phyloP scores from a whole-genome alignment of 768 basidiomycete genomes.

The Gautieria morchelliformis region DNA sequence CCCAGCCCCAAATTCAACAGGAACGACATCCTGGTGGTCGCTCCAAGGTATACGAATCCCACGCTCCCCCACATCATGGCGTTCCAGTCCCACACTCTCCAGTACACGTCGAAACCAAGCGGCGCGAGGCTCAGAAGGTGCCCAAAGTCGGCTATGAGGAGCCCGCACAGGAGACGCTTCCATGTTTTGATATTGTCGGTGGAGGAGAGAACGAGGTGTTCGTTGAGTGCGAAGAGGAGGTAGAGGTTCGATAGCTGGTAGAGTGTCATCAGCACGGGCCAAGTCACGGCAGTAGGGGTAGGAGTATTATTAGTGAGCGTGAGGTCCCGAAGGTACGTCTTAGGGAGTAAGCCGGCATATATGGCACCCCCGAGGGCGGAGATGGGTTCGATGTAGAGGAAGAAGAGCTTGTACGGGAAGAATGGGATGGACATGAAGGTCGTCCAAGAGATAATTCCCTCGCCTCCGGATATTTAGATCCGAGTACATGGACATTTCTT shows the following conservation, averaged over 20 bases:
- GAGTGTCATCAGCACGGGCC: slow-evolving; percentile 31
- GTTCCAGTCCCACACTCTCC: slow-evolving; percentile 39
- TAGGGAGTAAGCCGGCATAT: slow-evolving; percentile 33
- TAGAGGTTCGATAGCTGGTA: slow-evolving; percentile 43
- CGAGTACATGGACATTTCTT: no score
- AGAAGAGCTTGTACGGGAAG: slow-evolving; percentile 35
- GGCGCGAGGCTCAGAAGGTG: slow-evolving; percentile 38
- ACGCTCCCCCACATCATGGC: slow-evolving; percentile 46
- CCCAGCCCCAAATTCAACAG: slow-evolving; percentile 27
- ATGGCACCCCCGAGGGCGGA: slow-evolving; percentile 39
- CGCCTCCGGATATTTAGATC: no score
- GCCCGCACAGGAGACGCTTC: slow-evolving; percentile 32
- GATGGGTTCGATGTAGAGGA: slow-evolving; percentile 42
- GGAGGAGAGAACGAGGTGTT: slow-evolving; percentile 39
- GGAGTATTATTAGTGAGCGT: slow-evolving; percentile 9
- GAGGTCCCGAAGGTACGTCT: slow-evolving; percentile 31
- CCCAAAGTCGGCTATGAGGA: slow-evolving; percentile 41
- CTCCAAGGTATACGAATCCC: slow-evolving; percentile 43
- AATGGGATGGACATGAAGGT: slow-evolving; percentile 12
- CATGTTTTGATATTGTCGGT: slow-evolving; percentile 31
- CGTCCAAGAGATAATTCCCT: not conserved
- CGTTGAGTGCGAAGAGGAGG: slow-evolving; percentile 41
- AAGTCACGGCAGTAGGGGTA: slow-evolving; percentile 11
- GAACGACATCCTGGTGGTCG: slow-evolving; percentile 34
- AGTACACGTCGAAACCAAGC: slow-evolving; percentile 31